A percentile compares a stretch with the other conserved stretches of the same genome.
Evolutionary conservation across 371 early-diverging fungal species (phyloP).

Genomic region (Rhizomucor miehei): DNA sequence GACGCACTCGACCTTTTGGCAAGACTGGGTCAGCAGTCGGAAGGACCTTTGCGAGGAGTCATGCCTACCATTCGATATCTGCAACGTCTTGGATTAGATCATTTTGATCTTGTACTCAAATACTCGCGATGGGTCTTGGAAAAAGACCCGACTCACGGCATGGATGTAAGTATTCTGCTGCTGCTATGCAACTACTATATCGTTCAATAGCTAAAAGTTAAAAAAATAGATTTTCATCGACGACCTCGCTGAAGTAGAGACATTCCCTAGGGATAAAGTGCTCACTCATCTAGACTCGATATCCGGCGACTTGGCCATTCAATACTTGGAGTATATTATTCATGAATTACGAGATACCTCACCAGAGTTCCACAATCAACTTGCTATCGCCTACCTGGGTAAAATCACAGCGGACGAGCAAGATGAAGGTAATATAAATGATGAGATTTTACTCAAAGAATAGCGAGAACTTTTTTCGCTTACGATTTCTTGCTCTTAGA

Average conservation of each 20-base stretch:
- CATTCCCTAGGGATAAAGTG: conserved; percentile 52
- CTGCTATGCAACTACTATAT: neutral
- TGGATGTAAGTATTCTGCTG: conserved; percentile 60
- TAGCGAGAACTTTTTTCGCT: neutral
- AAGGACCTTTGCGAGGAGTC: conserved; percentile 60
- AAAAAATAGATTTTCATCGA: conserved; percentile 71
- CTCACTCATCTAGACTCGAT: conserved; percentile 59
- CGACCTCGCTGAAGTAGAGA: conserved; percentile 58
- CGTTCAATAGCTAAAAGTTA: neutral
- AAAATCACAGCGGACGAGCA: conserved; percentile 23
- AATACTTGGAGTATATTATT: conserved; percentile 80
- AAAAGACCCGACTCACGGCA: conserved; percentile 62
- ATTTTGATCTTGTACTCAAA: conserved; percentile 79
- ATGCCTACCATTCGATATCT: conserved; percentile 74
- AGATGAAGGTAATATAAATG: conserved; percentile 3
- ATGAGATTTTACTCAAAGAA: neutral
- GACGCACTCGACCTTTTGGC: conserved; percentile 81
- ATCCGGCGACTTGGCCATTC: conserved; percentile 61
- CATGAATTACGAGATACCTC: conserved; percentile 63
- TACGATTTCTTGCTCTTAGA: neutral
- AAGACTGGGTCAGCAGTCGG: conserved; percentile 48
- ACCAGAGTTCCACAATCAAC: conserved; percentile 77
- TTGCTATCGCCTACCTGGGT: conserved; percentile 70
- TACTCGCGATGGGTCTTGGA: conserved; percentile 79
- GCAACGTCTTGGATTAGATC: conserved; percentile 66